Evolutionary conservation across 1,284 basidiomycete species (phyloP), one percentile per base, ranked within the genome.

Genomic region (Ceraceosorus bombacis): DNA sequence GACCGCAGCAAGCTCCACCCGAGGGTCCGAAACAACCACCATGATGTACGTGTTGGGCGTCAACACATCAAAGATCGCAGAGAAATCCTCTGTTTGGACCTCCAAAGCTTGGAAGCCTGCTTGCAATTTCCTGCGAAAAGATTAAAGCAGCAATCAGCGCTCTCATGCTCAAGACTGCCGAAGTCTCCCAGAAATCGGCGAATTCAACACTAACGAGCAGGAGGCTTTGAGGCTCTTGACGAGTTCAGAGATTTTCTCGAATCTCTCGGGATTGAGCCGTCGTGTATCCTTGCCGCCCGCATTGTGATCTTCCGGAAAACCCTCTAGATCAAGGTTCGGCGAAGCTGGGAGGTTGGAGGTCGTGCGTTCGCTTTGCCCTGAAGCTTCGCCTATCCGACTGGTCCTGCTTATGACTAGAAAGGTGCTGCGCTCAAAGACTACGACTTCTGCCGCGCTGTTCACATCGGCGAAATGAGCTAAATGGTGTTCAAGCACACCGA

Each of bases 341-440:
- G 55, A 51, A 6, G 13, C 37, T 36, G 59, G 12, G 61, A 57
- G 59, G 78, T 78, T 50, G 62, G 43, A 38, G 57, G 38, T 64
- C 62, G 55, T 80, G 71, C 51, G 74, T 58, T 27, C 79, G 75
- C 36, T 57, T 60, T 6, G 39, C 48, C 59, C 58, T 15, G 43
- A 64, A 66, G 64, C 61, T 59, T 54, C 61, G 54, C 46, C 62
- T 59, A 10, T 61, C 60, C 38, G 62, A 64, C 48, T 63, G 59
- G 51, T 12, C 54, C 57, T 51, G 40, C 71, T 71, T 66, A 98
- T 92, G 67, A 97, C 91, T 54, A 99, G 86, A 80, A 98, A 98
- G 13, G 95, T 98, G 3, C 91, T 93, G 55, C 88, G 86, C 78
- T 99, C 95, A 71, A 99, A 98, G 36, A 97, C 84, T 62, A 98